Evolutionary conservation across 768 basidiomycete genomes (phyloP), one percentile per base, ranked within the genome.

Genomic region (Suillus subluteus): DNA sequence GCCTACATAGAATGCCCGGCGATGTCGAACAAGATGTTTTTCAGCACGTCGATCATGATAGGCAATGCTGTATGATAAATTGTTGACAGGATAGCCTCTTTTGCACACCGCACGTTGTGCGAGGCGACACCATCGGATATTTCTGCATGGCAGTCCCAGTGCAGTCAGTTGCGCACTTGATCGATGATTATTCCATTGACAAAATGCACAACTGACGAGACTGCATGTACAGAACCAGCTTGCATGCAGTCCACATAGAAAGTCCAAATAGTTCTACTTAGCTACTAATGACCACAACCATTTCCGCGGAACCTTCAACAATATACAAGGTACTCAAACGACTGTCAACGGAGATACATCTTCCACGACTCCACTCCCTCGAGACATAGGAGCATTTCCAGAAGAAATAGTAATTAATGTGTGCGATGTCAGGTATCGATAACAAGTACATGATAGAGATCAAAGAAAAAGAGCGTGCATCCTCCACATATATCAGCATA

Each of bases 381-480:
- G 9, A 32, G 37, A 9, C 8, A 9, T 37, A 16, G 11, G 18
- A 41, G 16, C 12, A 26, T 41, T 41, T 6, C 55, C 26, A 41
- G 26, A 6, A 58, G 38, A 18, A 59, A 59, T 59, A 59, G 58
- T 41, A 6, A 59, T 59, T 61, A 61, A 58, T 26, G 26, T 6
- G 40, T 61, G 58, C 58, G 16, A 30, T 59, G 40, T 43, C 58
- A 61, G 58, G 58, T 61, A 61, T 61, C 40, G 16, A 43, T 41
- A 43, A 61, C 58, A 41, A 61, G 58, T 61, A 61, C 58, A 61
- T 26, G 54, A 61, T 41, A 61, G 58, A 61, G 58, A 40, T 59
- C 23, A 41, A 26, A 26, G 23, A 40, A 58, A 23, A 40, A 21
- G 26, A 61, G 26, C 5, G 26, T 12, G 11, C 6, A 18, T 21